Evolutionary conservation across 805 yeast genomes (phyloP), one percentile per base, ranked within the genome.

Genomic region (Maudiozyma barnettii): DNA sequence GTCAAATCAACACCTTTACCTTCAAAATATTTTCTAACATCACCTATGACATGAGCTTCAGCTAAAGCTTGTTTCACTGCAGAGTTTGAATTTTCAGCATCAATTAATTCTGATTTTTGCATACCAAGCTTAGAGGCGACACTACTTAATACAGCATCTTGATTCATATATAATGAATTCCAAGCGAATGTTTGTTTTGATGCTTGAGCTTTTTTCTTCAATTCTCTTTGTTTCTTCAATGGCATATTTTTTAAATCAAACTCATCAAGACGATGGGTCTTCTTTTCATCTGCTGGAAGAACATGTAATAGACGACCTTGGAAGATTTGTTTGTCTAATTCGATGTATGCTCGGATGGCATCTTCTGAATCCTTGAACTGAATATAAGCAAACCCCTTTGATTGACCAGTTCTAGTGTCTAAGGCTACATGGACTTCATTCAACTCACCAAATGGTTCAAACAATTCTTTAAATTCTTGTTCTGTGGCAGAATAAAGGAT

Each of bases 21-120:
- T 63, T 88, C 95, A 65, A 93, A 93, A 66, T 81, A 93, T 55
- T 79, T 78, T 59, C 96, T 78, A 12, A 93, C 95, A 64, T 84
- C 93, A 41, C 90, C 93, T 58, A 93, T 82, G 16, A 90, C 96
- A 60, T 89, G 93, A 2, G 97, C 95, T 69, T 93, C 99, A 0
- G 99, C 98, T 52, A 93, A 75, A 0, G 99, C 98, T 66, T 90
- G 98, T 62, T 90, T 87, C 13, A 93, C 98, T 1, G 96, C 97
- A 45, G 95, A 84, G 50, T 75, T 81, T 7, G 95, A 76, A 53
- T 81, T 86, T 56, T 87, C 84, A 1, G 96, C 91, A 64, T 93
- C 95, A 51, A 93, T 77, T 59, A 93, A 74, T 48, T 88, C 87
- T 7, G 93, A 74, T 65, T 91, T 93, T 23, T 80, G 63, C 44